Conservation (phyloP, 179 eudicot genomes). For the Heliamphora pulchella region DNA sequence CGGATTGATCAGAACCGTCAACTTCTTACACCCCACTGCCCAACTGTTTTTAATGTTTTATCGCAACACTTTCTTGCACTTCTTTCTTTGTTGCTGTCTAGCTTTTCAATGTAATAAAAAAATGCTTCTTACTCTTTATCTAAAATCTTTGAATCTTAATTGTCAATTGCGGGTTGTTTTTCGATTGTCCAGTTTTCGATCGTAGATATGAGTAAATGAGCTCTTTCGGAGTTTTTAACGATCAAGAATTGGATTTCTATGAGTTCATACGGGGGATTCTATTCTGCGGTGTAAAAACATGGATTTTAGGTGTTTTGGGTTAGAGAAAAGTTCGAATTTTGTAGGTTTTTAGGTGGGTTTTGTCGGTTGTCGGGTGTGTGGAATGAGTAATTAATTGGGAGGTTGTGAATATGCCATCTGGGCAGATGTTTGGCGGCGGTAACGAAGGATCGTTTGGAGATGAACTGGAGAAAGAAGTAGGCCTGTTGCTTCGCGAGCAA, state of each 20-base stretch:
- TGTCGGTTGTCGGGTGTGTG: neutral
- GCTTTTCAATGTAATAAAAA: no score
- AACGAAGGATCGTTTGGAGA: conserved; percentile 63
- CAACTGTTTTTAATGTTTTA: neutral
- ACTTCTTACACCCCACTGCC: conserved; percentile 10
- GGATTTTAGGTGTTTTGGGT: conserved; percentile 11
- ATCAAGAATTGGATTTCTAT: conserved; percentile 17
- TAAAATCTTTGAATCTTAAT: neutral
- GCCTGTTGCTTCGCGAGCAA: conserved; percentile 53
- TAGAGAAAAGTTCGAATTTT: conserved; percentile 14
- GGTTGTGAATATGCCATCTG: conserved; percentile 46
- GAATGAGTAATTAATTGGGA: neutral
- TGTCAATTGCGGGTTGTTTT: neutral
- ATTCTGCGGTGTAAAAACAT: neutral
- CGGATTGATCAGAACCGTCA: conserved; percentile 20
- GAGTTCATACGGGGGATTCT: conserved; percentile 5
- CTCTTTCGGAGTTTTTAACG: conserved; percentile 10
- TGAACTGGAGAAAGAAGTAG: conserved; percentile 62
- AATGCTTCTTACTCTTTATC: neutral
- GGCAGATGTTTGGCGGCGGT: conserved; percentile 50
- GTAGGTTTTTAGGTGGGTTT: conserved; percentile 14
- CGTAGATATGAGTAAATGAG: neutral
- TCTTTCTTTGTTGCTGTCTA: neutral
- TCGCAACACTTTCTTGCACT: neutral
- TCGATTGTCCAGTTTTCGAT: neutral